These are phyloP conservation scores for Pseudogymnoascus sp. DNA, from an alignment of 2,329 filamentous ascomycete genomes.

Conservation along the genomic window DNA sequence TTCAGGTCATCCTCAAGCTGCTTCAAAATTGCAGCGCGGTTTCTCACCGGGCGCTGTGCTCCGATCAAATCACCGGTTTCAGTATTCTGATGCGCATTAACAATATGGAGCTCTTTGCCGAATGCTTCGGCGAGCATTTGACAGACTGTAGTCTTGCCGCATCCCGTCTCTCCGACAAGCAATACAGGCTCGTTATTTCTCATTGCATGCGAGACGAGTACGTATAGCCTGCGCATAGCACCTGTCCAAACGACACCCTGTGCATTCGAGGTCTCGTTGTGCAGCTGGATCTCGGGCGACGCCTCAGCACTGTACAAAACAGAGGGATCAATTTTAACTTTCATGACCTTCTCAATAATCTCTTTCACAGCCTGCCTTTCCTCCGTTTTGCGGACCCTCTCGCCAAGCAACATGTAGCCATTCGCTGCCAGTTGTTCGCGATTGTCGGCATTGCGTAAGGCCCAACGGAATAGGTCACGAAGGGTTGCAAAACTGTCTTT, in stretches of 20 bases:
- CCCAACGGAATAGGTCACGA: slow-evolving; percentile 93
- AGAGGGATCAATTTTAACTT: slow-evolving; percentile 67
- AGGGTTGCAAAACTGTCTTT: slow-evolving; percentile 96
- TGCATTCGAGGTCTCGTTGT: slow-evolving; percentile 38
- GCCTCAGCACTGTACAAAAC: slow-evolving; percentile 58
- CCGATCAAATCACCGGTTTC: slow-evolving; percentile 97
- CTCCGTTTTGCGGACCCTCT: slow-evolving; percentile 84
- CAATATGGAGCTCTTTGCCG: slow-evolving; percentile 67
- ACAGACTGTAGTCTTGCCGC: slow-evolving; percentile 94
- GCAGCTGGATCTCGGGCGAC: slow-evolving; percentile 46
- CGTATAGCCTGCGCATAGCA: slow-evolving; percentile 85
- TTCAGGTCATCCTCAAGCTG: slow-evolving; percentile 54
- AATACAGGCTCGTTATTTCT: slow-evolving; percentile 88
- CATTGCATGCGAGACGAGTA: slow-evolving; percentile 79
- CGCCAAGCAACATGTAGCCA: slow-evolving; percentile 91
- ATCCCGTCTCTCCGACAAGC: slow-evolving; percentile 92
- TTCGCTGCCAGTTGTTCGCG: slow-evolving; percentile 83
- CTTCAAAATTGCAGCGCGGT: slow-evolving; percentile 64
- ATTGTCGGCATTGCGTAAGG: slow-evolving; percentile 71
- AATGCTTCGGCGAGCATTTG: slow-evolving; percentile 82
- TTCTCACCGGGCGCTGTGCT: slow-evolving; percentile 83
- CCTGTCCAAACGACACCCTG: slow-evolving; percentile 84
- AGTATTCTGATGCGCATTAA: slow-evolving; percentile 97
- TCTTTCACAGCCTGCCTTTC: slow-evolving; percentile 77
- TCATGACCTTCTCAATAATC: slow-evolving; percentile 86